These are phyloP conservation scores for Mitragyna speciosa DNA, from an alignment of 257 asterid species.

Conservation along the genomic window DNA sequence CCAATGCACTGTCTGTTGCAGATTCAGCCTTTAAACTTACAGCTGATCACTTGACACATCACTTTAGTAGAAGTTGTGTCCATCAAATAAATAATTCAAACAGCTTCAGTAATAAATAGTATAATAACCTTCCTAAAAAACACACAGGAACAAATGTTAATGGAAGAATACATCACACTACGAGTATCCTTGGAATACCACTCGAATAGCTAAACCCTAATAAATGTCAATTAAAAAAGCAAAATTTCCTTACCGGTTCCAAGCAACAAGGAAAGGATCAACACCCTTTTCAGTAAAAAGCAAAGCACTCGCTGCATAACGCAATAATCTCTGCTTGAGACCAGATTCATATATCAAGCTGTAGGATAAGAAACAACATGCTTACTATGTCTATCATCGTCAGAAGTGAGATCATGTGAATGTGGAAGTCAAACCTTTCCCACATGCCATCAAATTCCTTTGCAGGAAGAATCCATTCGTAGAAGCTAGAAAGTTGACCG, in stretches of 20 bases:
- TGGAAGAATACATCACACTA: background rate
- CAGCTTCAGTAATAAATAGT: background rate
- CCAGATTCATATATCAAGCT: conserved; percentile 96
- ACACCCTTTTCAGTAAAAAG: conserved; percentile 98
- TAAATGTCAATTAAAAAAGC: conserved; percentile 14
- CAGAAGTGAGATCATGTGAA: conserved; percentile 7
- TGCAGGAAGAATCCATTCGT: conserved; percentile 98
- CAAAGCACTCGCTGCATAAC: conserved; percentile 95
- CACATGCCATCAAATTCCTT: conserved; percentile 98
- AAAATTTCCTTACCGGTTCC: conserved; percentile 76
- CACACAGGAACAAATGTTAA: background rate
- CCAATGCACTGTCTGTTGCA: background rate
- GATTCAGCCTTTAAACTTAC: background rate
- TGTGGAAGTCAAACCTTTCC: conserved; percentile 71
- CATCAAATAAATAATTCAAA: background rate
- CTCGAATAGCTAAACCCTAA: conserved; percentile 1
- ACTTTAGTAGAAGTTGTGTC: background rate
- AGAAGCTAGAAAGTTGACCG: conserved; percentile 86
- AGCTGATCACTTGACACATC: background rate
- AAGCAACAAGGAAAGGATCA: conserved; percentile 86
- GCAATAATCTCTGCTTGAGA: conserved; percentile 86
- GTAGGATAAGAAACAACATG: conserved; percentile 37
- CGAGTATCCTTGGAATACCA: no score
- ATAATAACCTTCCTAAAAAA: background rate
- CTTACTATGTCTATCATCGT: conserved; percentile 14